Conservation (phyloP, 805 yeast species). For the Yarrowia bubula region DNA sequence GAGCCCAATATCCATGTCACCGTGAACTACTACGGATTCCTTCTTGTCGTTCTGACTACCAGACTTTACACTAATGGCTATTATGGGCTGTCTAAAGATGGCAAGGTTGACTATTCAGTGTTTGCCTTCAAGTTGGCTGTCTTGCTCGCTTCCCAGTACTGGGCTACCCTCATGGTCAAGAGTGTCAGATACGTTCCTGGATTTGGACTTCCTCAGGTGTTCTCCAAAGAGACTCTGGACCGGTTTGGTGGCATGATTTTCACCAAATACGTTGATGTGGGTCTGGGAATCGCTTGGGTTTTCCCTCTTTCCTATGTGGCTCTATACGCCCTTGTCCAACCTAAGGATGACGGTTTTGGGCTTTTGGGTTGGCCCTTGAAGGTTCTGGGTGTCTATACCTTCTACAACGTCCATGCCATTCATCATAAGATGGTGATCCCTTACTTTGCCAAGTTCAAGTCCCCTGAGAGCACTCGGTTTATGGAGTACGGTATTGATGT, state of each 20-base stretch:
- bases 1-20: slow-evolving; percentile 21
- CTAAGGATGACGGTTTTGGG: slow-evolving; percentile 15
- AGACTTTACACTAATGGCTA: background rate
- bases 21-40: background rate
- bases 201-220: slow-evolving; percentile 14
- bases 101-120: background rate
- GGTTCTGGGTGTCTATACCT: background rate
- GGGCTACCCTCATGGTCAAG: background rate
- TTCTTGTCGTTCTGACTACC: slow-evolving; percentile 1
- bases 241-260: slow-evolving; percentile 16
- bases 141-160: background rate
- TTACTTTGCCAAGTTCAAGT: slow-evolving; percentile 4
- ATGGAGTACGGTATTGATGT: slow-evolving; percentile 9
- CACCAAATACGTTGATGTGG: slow-evolving; percentile 5
- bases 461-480: slow-evolving; percentile 9
- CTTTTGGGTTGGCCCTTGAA: slow-evolving; percentile 17
- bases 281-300: slow-evolving; percentile 2
- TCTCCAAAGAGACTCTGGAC: background rate
- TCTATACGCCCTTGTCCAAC: slow-evolving; percentile 5
- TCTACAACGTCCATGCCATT: background rate
- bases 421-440: slow-evolving; percentile 14
- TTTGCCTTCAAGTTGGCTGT: background rate
- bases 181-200: slow-evolving; percentile 6
- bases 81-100: background rate
- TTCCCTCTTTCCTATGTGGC: background rate